These are phyloP conservation scores for Pichia californica DNA, from an alignment of 805 yeast genomes.

Conservation along the genomic window DNA sequence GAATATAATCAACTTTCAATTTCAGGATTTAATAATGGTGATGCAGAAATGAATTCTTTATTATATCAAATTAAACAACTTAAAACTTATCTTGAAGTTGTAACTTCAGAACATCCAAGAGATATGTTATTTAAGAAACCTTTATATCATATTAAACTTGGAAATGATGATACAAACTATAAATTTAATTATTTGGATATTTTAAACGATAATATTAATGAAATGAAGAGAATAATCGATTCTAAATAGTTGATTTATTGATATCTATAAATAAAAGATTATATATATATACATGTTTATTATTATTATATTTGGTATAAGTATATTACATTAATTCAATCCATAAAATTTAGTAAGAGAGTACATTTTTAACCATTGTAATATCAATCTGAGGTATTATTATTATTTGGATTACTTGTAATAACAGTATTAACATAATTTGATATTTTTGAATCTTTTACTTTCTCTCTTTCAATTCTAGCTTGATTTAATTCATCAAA, in stretches of 20 bases:
- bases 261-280: too few relatives aligned
- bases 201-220: constrained; percentile 21
- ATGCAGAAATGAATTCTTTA: constrained; percentile 31
- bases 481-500: constrained; percentile 21
- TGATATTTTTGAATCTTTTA: constrained; percentile 9
- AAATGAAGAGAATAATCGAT: constrained; percentile 2
- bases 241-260: neutral
- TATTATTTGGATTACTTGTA: neutral
- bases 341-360: too few relatives aligned
- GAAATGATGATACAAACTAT: constrained; percentile 4
- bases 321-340: too few relatives aligned
- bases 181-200: constrained; percentile 24
- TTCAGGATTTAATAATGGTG: constrained; percentile 10
- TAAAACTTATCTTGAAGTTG: constrained; percentile 27
- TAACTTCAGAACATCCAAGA: constrained; percentile 30
- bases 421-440: constrained; percentile 1
- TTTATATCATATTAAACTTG: constrained; percentile 15
- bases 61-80: constrained; percentile 29
- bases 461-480: constrained; percentile 16
- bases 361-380: too few relatives aligned
- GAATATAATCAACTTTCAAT: constrained; percentile 18
- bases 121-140: constrained; percentile 27
- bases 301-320: too few relatives aligned
- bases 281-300: too few relatives aligned
- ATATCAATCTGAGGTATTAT: too few relatives aligned